Evolutionary conservation across 2,329 filamentous ascomycete genomes (phyloP), one percentile per base, ranked within the genome.

Genomic region (Apiospora arundinis): DNA sequence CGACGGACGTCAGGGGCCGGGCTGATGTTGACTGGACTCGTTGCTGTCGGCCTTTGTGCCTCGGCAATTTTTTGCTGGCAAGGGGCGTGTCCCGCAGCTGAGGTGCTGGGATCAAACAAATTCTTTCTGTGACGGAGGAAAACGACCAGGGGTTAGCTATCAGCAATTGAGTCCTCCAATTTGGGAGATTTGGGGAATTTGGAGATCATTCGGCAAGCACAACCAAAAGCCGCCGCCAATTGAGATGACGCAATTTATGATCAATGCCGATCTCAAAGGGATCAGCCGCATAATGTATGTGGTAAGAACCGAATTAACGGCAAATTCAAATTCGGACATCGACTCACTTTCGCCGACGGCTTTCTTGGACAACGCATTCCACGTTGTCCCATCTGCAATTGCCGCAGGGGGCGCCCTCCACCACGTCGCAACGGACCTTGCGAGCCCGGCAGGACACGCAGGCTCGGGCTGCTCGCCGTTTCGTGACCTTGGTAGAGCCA

Each of bases 391-490:
- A 89, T 74, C 93, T 88, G 83, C 94, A 97, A 82, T 97, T 97
- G 70, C 93, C 95, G 81, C 94, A 97, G 1, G 94, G 94, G 60
- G 92, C 92, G 67, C 92, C 92, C 81, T 97, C 94, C 72, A 96
- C 94, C 71, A 97, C 95, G 84, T 98, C 95, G 85, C 95, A 98
- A 71, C 95, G 90, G 56, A 98, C 95, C 81, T 98, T 98, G 79
- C 95, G 91, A 71, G 93, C 91, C 77, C 95, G 90, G 83, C 95
- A 97, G 77, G 92, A 94, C 74, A 94, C 93, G 81, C 95, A 98
- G 23, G 95, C 95, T 76, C 95, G 93, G 12, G 95, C 94, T n/a
- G 95, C 95, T 79, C 95, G 90, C 78, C 95, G 89, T 83, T 97
- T 98, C 69, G 84, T 89, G 73, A 86, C 78, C 79, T 90, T 90